Base-by-base conservation (phyloP, 192 early-diverging fungal genomes). In the Gamsiella multidivaricata region DNA sequence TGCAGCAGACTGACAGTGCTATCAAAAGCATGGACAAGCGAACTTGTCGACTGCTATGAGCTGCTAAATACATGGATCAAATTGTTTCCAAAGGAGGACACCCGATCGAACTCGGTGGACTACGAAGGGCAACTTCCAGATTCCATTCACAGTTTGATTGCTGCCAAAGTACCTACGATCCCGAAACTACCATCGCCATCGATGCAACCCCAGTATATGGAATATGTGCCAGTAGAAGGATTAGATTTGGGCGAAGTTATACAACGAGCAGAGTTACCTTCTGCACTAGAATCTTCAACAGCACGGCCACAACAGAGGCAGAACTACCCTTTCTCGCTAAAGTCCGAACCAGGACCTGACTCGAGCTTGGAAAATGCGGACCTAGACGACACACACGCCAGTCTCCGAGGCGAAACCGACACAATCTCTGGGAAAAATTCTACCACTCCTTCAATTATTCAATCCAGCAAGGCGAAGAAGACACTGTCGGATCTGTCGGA, bases 1-100 rank as follows among this genome's bases (percentile, higher is more conserved):
- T 69, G 65, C 41, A 78, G 74, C n/a, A 53, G 74, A 64, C 74
- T 78, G 9, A 69, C 74, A 8, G 32, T 78, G 37, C 29, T 69
- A 4, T 64, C 65, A 3, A 78, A 58, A 29, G 74, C 74, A 23
- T 78, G 74, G 74, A 41, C 26, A 12, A 57, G 54, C n/a, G 74
- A 78, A 31, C 34, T 64, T 12, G 36, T 45, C 23, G 74, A 78
- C 20, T 56, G 65, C 1, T 78, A 78, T 22, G 45, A 33, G 18
- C 37, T 78, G 2, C 54, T 78, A 14, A 55, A 29, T 5, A 36
- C 42, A 58, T 78, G 74, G 74, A 64, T 64, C 23, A 63, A 62
- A 22, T 34, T 36, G 5, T 78, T 78, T 8, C 74, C 74, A 22
- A 64, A 58, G 36, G 66, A 69, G 33, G 33, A 45, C 28, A 3